phyloP scores from a whole-genome alignment of 768 basidiomycete species.

The Phaeolepiota aurea region DNA sequence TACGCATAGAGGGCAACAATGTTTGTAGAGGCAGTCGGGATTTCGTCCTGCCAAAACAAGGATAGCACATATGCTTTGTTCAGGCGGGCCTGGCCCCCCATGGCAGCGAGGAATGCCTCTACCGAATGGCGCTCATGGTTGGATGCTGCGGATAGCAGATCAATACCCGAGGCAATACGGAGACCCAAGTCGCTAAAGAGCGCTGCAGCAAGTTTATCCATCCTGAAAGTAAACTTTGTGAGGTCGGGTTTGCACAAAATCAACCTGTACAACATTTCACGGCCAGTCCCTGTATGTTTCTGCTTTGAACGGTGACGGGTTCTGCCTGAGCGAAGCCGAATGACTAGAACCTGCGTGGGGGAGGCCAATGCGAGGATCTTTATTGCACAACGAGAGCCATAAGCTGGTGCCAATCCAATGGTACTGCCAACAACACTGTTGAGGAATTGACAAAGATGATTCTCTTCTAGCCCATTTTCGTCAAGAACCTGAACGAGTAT shows the following conservation, averaged over 20 bases:
- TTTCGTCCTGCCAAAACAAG: constrained; percentile 22
- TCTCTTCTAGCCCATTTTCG: constrained; percentile 14
- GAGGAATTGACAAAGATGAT: constrained; percentile 19
- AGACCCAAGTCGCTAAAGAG: constrained; percentile 30
- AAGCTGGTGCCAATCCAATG: constrained; percentile 36
- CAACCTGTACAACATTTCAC: constrained; percentile 16
- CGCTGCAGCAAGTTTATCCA: constrained; percentile 35
- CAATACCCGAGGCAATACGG: constrained; percentile 25
- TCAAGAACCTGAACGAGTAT: constrained; percentile 20
- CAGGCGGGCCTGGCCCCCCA: constrained; percentile 27
- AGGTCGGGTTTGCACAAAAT: constrained; percentile 20
- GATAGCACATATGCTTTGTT: constrained; percentile 14
- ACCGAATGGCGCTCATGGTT: constrained; percentile 19
- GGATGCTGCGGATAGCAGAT: constrained; percentile 27
- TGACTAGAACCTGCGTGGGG: constrained; percentile 20
- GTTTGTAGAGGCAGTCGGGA: constrained; percentile 4
- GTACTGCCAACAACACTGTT: constrained; percentile 12
- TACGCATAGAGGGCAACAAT: constrained; percentile 34
- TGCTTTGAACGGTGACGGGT: constrained; percentile 4
- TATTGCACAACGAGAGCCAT: constrained; percentile 24
- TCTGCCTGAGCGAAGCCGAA: constrained; percentile 16
- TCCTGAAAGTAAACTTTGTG: constrained; percentile 31
- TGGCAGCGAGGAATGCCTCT: constrained; percentile 20
- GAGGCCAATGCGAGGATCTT: constrained; percentile 32
- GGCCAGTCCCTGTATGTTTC: constrained; percentile 4